phyloP scores from a whole-genome alignment of 768 basidiomycete genomes.

The Leccinum boreale region DNA sequence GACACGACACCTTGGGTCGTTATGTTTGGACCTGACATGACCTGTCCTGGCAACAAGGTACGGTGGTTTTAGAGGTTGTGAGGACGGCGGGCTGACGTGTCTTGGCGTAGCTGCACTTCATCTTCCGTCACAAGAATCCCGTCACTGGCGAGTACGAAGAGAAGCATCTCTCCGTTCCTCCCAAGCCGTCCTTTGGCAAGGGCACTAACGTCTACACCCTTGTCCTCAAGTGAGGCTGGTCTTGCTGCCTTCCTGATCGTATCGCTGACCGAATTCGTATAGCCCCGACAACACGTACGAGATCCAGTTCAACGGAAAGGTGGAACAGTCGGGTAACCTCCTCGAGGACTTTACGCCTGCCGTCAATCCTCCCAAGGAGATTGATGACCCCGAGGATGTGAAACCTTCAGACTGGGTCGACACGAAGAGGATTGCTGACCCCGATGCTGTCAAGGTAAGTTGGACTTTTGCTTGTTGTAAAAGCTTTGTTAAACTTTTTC shows the following conservation, averaged over 20 bases:
- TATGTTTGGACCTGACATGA: conserved; percentile 98
- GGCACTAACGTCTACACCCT: conserved; percentile 93
- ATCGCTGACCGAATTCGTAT: conserved; percentile 1
- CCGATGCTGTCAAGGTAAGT: conserved; percentile 73
- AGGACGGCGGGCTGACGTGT: conserved; percentile 1
- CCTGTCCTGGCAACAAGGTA: conserved; percentile 89
- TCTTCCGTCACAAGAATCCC: conserved; percentile 97
- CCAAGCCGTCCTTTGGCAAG: conserved; percentile 85
- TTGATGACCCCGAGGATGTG: conserved; percentile 86
- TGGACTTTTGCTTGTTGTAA: neutral
- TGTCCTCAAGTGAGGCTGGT: conserved; percentile 70
- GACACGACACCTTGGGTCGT: conserved; percentile 93
- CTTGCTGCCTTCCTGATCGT: neutral
- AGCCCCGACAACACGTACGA: conserved; percentile 95
- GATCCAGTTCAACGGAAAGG: conserved; percentile 85
- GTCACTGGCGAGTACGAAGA: conserved; percentile 91
- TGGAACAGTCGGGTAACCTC: conserved; percentile 73
- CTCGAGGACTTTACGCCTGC: conserved; percentile 92
- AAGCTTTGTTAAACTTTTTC: neutral
- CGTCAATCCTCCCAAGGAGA: conserved; percentile 91
- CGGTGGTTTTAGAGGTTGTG: neutral
- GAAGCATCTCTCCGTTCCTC: conserved; percentile 87
- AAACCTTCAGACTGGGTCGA: conserved; percentile 97
- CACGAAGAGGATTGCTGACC: conserved; percentile 77
- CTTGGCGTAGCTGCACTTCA: conserved; percentile 81